Evolutionary conservation across 345 rosid genomes (phyloP).

Genomic region (Dimocarpus longan): DNA sequence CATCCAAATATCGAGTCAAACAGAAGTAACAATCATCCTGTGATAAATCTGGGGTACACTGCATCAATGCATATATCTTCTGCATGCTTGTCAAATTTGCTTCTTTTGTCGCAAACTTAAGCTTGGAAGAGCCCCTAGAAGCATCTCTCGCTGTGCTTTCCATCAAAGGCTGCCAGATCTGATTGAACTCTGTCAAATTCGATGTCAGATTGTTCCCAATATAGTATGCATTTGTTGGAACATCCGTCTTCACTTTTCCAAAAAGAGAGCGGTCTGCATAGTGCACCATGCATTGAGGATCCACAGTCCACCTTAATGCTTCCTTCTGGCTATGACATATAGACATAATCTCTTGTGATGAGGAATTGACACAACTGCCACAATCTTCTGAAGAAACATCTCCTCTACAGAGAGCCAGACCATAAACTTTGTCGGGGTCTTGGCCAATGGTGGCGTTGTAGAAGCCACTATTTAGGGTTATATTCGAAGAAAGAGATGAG

Average conservation of each 20-base stretch:
- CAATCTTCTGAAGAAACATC: conserved; percentile 33
- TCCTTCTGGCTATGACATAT: conserved; percentile 38
- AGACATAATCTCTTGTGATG: conserved; percentile 14
- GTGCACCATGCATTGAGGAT: conserved; percentile 32
- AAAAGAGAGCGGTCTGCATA: conserved; percentile 36
- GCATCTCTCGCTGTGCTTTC: not conserved
- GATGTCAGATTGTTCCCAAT: conserved; percentile 12
- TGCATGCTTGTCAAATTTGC: not conserved
- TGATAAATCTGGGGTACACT: conserved; percentile 46
- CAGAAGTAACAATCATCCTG: conserved; percentile 18
- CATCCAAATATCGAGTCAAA: too few relatives aligned
- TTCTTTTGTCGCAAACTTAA: too few relatives aligned
- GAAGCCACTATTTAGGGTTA: conserved; percentile 23
- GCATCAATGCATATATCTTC: conserved; percentile 32
- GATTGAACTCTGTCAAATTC: conserved; percentile 26
- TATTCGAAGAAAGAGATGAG: conserved; percentile 32
- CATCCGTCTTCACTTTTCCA: not conserved
- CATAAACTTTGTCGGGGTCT: conserved; percentile 17
- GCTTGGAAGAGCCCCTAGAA: too few relatives aligned
- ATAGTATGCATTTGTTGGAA: not conserved
- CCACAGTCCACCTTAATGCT: conserved; percentile 31
- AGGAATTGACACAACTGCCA: conserved; percentile 32
- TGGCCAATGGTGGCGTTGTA: conserved; percentile 33
- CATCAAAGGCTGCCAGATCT: conserved; percentile 39
- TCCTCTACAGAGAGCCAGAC: conserved; percentile 42